phyloP scores from a whole-genome alignment of 2,329 filamentous ascomycete genomes.

The Colletotrichum kahawae region DNA sequence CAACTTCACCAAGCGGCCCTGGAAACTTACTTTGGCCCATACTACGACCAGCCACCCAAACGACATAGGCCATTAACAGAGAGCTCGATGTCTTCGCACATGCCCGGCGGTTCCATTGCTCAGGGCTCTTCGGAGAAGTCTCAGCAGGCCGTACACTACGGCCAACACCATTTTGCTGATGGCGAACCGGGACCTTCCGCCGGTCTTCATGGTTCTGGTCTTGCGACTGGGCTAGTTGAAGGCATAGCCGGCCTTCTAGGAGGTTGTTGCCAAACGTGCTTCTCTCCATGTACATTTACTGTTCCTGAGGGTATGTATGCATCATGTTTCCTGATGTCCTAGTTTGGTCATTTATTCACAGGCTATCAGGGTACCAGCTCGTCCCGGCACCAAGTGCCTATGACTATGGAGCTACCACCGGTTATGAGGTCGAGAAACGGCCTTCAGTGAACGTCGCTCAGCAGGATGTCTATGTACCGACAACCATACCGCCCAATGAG shows the following conservation, averaged over 20 bases:
- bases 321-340: not conserved
- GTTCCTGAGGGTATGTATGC: constrained; percentile 35
- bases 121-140: constrained; percentile 37
- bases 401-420: constrained; percentile 33
- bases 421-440: constrained; percentile 35
- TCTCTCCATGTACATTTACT: constrained; percentile 18
- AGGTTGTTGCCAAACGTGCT: constrained; percentile 36
- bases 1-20: constrained; percentile 30
- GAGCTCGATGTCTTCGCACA: constrained; percentile 35
- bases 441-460: constrained; percentile 20
- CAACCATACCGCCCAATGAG: constrained; percentile 30
- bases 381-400: constrained; percentile 26
- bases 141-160: constrained; percentile 24
- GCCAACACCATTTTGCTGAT: constrained; percentile 25
- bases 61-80: constrained; percentile 34
- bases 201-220: constrained; percentile 18
- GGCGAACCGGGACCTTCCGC: constrained; percentile 8
- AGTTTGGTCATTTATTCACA: not conserved
- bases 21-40: constrained; percentile 1
- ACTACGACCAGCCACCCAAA: constrained; percentile 30
- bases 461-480: constrained; percentile 23
- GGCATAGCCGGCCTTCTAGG: constrained; percentile 33
- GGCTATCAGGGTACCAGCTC: constrained; percentile 37
- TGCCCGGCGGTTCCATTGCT: constrained; percentile 26
- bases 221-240: constrained; percentile 13